phyloP scores from a whole-genome alignment of 2,329 filamentous ascomycete genomes.

The Phaeosphaeriaceae sp. region DNA sequence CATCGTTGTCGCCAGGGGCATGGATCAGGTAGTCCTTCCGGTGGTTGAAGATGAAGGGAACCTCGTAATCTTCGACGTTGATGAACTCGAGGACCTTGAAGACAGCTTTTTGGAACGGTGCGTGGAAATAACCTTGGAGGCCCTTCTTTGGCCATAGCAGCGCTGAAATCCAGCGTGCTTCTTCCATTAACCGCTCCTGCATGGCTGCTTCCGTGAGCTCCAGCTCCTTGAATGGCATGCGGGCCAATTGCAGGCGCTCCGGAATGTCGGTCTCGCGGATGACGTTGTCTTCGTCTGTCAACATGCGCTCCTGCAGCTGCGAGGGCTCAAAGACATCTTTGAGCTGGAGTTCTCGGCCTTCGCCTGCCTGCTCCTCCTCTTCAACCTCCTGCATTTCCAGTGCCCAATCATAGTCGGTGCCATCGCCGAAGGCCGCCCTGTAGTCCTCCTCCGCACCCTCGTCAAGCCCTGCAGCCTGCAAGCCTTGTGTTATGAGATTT shows the following conservation, averaged over 20 bases:
- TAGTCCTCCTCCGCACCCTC: slow-evolving; percentile 95
- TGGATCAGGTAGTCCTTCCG: slow-evolving; percentile 98
- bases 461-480: slow-evolving; percentile 85
- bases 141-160: slow-evolving; percentile 89
- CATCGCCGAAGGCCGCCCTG: slow-evolving; percentile 93
- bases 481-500: slow-evolving; percentile 70
- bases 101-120: slow-evolving; percentile 86
- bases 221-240: slow-evolving; percentile 84
- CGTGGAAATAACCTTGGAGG: slow-evolving; percentile 73
- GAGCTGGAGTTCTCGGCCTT: slow-evolving; percentile 85
- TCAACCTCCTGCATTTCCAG: slow-evolving; percentile 87
- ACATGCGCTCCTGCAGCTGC: slow-evolving; percentile 88
- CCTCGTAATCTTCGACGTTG: slow-evolving; percentile 91
- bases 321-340: slow-evolving; percentile 99
- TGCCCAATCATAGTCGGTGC: slow-evolving; percentile 95
- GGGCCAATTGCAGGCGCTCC: slow-evolving; percentile 90
- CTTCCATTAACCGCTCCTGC: slow-evolving; percentile 70
- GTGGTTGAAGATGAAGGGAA: slow-evolving; percentile 97
- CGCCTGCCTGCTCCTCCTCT: slow-evolving; percentile 75
- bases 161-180: slow-evolving; percentile 89
- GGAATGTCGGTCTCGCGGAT: slow-evolving; percentile 90
- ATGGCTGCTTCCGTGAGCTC: slow-evolving; percentile 81
- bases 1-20: slow-evolving; percentile 68
- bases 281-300: slow-evolving; percentile 92
- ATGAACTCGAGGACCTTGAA: slow-evolving; percentile 95